Base-by-base conservation (phyloP, 139 green algal species). In the Chlorella sp. region DNA sequence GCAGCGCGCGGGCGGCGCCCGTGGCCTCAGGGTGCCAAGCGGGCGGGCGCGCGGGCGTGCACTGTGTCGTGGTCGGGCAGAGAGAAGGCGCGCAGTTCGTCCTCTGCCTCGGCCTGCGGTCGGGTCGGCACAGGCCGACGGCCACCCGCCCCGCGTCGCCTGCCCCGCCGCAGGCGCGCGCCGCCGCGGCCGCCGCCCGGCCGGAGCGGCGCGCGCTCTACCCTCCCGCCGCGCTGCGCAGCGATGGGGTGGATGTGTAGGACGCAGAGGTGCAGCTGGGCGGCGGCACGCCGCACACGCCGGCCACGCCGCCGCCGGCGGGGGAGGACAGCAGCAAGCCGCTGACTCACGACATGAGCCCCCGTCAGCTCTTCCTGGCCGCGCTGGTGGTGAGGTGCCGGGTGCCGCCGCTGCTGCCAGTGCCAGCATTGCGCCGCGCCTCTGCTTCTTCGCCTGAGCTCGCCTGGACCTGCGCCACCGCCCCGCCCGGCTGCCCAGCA, bases 381-480 rank as follows among this genome's bases (percentile, higher is more conserved):
- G 69, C 69, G 11, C 53, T 75, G 27, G 53, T 75, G 53, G 69
- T 75, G 69, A 75, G 69, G n/a, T n/a, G n/a, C n/a, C n/a, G n/a
- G n/a, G n/a, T n/a, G n/a, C n/a, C n/a, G n/a, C n/a, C n/a, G n/a
- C n/a, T n/a, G n/a, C n/a, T n/a, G n/a, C n/a, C n/a, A n/a, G n/a
- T n/a, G n/a, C n/a, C n/a, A n/a, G n/a, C n/a, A n/a, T n/a, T n/a
- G n/a, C n/a, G n/a, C n/a, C n/a, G n/a, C n/a, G n/a, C n/a, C n/a
- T n/a, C n/a, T n/a, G n/a, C n/a, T n/a, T n/a, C n/a, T n/a, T n/a
- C n/a, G n/a, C n/a, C n/a, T n/a, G n/a, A n/a, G n/a, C n/a, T n/a
- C n/a, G n/a, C n/a, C n/a, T n/a, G n/a, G n/a, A n/a, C n/a, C n/a
- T n/a, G n/a, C n/a, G n/a, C n/a, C n/a, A n/a, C n/a, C n/a, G n/a